Percentiles rank a stretch among this genome's conserved stretches.
These are phyloP conservation scores for Cenchrus americanus DNA, from an alignment of 176 grass and related monocot genomes.

Conservation along the genomic window DNA sequence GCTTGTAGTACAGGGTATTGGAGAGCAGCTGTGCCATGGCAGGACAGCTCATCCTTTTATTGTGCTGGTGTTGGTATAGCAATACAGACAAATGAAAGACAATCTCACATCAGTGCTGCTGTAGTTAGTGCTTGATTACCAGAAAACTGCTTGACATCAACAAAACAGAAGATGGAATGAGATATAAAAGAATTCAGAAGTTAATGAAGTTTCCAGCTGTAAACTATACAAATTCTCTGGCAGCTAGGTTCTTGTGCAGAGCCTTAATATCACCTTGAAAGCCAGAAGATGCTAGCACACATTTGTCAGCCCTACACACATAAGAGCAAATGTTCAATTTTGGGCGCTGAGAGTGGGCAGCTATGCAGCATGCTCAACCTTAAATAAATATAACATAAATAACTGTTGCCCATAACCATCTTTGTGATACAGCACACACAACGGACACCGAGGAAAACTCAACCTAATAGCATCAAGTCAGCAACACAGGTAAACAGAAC, in stretches of 20 bases:
- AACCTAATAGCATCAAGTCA: not conserved
- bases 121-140: not conserved
- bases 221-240: conserved; percentile 75
- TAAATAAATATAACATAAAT: conserved; percentile 3
- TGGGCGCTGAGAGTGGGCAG: not conserved
- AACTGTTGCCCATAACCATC: not conserved
- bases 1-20: conserved; percentile 96
- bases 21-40: conserved; percentile 95
- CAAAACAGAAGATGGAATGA: not conserved
- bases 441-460: not conserved
- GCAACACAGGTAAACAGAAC: not conserved
- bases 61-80: conserved; percentile 98
- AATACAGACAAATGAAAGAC: conserved; percentile 42
- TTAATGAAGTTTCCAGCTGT: not conserved
- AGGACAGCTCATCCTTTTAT: conserved; percentile 98
- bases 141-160: not conserved
- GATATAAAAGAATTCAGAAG: not conserved
- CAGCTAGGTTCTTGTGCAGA: conserved; percentile 92
- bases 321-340: conserved; percentile 12
- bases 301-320: conserved; percentile 77
- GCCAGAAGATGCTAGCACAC: conserved; percentile 82
- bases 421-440: not conserved
- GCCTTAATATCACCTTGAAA: conserved; percentile 98
- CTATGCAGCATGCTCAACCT: not conserved
- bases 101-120: not conserved